Evolutionary conservation across 2,329 filamentous ascomycete genomes (phyloP), one percentile per base, ranked within the genome.

Genomic region (Aspergillus sp.): DNA sequence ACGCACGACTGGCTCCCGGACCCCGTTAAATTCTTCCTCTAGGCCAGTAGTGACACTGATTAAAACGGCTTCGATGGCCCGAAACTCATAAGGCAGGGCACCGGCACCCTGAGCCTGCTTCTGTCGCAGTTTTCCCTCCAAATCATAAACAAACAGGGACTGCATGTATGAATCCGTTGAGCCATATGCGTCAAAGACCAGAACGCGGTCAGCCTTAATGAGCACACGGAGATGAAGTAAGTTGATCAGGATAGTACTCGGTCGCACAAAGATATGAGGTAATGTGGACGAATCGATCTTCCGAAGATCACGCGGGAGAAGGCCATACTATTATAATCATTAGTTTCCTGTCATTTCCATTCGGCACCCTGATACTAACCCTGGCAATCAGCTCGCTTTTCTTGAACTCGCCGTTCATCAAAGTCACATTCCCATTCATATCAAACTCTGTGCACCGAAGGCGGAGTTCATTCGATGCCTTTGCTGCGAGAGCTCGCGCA

Each of bases 251-350:
- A 99, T 98, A 4, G 93, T 91, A 7, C 90, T 93, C 6, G 91
- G 92, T 35, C 95, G 91, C 63, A 99, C 88, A 63, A 98, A 87
- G 57, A 99, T 98, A 70, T 97, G 93, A 8, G 95, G 95, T 21
- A 99, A 85, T 60, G 96, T 90, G 58, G 91, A 96, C 14, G 93
- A 97, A 74, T 99, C 95, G 70, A 99, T 97, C 77, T 99, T 99
- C 68, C 95, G 90, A 56, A 99, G 81, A 79, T 99, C 95, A 61
- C 95, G 93, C 56, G 95, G 93, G 49, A 97, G 84, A 24, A 98
- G 84, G 43, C 93, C 93, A 72, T 96, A 97, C 90, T 93, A 64
- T 64, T 58, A 23, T 12, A 15, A 6, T 59, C 47, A 14, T 49
- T 21, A 44, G 23, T 9, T 19, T 46, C 35, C 12, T 27, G 63